Percentiles rank a stretch among this genome's conserved stretches.
Conservation (phyloP, 163 green algal genomes). For the Chlorella variabilis region DNA sequence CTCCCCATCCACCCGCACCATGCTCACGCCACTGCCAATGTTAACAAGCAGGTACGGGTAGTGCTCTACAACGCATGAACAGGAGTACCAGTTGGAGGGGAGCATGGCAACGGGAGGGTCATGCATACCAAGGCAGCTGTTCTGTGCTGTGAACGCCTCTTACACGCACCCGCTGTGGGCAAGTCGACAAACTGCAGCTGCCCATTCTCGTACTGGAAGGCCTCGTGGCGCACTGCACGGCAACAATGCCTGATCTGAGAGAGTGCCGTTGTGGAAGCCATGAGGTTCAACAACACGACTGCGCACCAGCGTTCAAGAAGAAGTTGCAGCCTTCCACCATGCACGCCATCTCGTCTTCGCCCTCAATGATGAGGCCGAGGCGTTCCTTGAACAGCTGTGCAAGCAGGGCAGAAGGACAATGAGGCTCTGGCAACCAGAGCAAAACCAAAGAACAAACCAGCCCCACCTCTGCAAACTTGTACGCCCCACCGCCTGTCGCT, state of each 20-base stretch:
- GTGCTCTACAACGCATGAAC: slow-evolving; percentile 53
- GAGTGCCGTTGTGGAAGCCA: too few species aligned
- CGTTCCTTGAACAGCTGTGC: slow-evolving; percentile 83
- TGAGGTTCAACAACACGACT: too few species aligned
- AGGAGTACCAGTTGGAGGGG: too few species aligned
- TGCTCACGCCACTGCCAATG: slow-evolving; percentile 95
- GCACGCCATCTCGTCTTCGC: slow-evolving; percentile 96
- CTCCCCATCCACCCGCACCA: slow-evolving; percentile 84
- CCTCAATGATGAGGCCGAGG: slow-evolving; percentile 92
- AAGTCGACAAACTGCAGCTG: slow-evolving; percentile 61
- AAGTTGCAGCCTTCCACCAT: slow-evolving; percentile 96
- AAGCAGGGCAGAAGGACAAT: neutral
- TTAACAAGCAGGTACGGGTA: slow-evolving; percentile 99
- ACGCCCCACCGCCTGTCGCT: slow-evolving; percentile 90
- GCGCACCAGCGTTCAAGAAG: slow-evolving; percentile 81
- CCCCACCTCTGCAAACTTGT: slow-evolving; percentile 71
- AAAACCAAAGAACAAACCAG: too few species aligned
- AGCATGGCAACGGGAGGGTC: neutral
- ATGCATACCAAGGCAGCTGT: neutral
- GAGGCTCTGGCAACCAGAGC: too few species aligned
- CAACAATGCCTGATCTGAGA: too few species aligned
- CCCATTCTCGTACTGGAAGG: slow-evolving; percentile 86
- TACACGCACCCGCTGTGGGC: neutral
- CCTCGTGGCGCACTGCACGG: slow-evolving; percentile 87
- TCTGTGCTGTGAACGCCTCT: neutral